phyloP scores from a whole-genome alignment of 139 green algal genomes.

The Coccomyxa sp. region DNA sequence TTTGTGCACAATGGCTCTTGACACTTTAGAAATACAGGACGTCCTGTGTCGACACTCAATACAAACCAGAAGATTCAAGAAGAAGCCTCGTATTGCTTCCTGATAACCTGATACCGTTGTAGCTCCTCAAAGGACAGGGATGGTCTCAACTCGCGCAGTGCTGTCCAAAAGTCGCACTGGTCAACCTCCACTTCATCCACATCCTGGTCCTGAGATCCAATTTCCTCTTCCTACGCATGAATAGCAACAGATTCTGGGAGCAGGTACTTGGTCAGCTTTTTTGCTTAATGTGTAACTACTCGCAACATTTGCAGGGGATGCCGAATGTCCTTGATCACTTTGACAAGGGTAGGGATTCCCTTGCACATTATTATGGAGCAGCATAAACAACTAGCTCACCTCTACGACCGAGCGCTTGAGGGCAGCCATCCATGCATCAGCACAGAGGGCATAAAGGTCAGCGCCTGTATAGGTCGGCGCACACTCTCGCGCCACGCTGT shows the following conservation, averaged over 20 bases:
- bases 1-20: too few relatives aligned
- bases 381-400: neutral
- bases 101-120: conserved; percentile 65
- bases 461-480: conserved; percentile 73
- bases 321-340: neutral
- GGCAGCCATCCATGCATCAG: conserved; percentile 86
- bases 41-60: too few relatives aligned
- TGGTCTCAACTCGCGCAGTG: conserved; percentile 61
- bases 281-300: too few relatives aligned
- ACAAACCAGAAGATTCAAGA: neutral
- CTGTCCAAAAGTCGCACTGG: conserved; percentile 59
- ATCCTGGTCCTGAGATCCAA: neutral
- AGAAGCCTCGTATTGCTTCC: conserved; percentile 54
- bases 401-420: conserved; percentile 45
- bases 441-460: conserved; percentile 91
- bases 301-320: too few relatives aligned
- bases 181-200: conserved; percentile 42
- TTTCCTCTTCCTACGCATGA: neutral
- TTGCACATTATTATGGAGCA: too few relatives aligned
- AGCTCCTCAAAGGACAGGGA: conserved; percentile 78
- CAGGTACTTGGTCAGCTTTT: neutral
- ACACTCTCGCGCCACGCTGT: conserved; percentile 44
- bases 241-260: neutral
- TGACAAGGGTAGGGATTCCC: neutral
- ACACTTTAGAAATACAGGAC: too few relatives aligned